Evolutionary conservation across 805 yeast species (phyloP).

Genomic region (Sugiyamaella smithiae): DNA sequence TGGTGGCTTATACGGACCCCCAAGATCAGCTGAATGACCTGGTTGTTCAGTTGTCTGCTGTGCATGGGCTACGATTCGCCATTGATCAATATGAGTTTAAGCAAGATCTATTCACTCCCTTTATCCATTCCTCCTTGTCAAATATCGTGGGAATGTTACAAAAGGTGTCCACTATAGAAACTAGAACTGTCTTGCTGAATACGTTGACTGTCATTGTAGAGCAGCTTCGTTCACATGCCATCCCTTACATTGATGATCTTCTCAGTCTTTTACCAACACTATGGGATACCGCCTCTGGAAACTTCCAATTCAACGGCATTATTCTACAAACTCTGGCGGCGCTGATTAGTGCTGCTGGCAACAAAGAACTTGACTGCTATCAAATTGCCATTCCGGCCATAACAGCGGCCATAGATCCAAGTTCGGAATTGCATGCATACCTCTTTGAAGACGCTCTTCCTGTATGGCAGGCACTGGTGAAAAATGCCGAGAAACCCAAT

Average conservation of each 20-base stretch:
- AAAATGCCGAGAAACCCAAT: conserved; percentile 51
- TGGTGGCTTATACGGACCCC: conserved; percentile 48
- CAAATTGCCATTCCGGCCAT: conserved; percentile 54
- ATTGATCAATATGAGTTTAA: conserved; percentile 87
- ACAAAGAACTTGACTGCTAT: conserved; percentile 20
- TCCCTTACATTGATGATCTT: conserved; percentile 31
- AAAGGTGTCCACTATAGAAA: conserved; percentile 60
- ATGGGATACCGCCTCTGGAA: conserved; percentile 57
- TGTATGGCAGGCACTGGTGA: conserved; percentile 70
- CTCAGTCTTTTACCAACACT: conserved; percentile 58
- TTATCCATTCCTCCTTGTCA: conserved; percentile 48
- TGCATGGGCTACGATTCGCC: conserved; percentile 63
- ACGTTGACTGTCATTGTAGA: conserved; percentile 57
- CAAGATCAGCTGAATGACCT: conserved; percentile 54
- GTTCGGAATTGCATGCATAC: conserved; percentile 52
- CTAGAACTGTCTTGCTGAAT: conserved; percentile 69
- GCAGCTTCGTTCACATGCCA: conserved; percentile 30
- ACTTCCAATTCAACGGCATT: conserved; percentile 37
- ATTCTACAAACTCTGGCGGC: conserved; percentile 36
- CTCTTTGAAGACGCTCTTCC: conserved; percentile 85
- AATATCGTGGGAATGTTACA: conserved; percentile 47
- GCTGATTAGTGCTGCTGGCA: conserved; percentile 32
- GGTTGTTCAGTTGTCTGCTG: conserved; percentile 76
- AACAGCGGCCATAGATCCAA: conserved; percentile 56
- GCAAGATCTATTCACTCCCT: conserved; percentile 58